Conservation (phyloP, 2,329 filamentous ascomycete species). For the Penicillium sp. region DNA sequence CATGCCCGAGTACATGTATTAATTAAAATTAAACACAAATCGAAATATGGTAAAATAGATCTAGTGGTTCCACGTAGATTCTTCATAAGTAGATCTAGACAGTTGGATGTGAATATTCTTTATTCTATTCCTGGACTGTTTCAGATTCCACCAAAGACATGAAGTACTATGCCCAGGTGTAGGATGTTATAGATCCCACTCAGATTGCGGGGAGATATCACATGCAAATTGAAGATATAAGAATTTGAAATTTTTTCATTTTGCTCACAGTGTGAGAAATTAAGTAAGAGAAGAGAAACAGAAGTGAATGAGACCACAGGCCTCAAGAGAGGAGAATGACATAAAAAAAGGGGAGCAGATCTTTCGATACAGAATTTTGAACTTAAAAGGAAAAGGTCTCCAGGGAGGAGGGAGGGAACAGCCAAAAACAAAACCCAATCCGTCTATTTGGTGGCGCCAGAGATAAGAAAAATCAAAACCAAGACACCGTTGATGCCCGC, state of each 20-base stretch:
- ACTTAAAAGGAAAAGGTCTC: conserved; percentile 9
- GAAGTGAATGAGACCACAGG: conserved; percentile 23
- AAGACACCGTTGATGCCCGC: conserved; percentile 40
- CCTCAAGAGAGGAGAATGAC: conserved; percentile 23
- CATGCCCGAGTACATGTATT: too few species aligned
- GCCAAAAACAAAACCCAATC: conserved; percentile 13
- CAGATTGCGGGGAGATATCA: conserved; percentile 2
- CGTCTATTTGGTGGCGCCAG: conserved; percentile 25
- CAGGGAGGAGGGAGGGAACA: conserved; percentile 11
- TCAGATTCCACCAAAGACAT: too few species aligned
- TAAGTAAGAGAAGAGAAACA: conserved; percentile 13
- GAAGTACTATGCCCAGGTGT: too few species aligned
- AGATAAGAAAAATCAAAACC: conserved; percentile 16
- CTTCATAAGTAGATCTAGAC: too few species aligned
- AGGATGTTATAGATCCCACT: too few species aligned
- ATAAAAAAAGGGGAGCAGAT: conserved; percentile 8
- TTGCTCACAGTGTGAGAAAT: conserved; percentile 17
- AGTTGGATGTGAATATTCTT: too few species aligned
- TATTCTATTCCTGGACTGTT: too few species aligned
- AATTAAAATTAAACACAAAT: too few species aligned
- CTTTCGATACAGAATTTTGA: conserved; percentile 18
- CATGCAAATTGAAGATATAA: neutral
- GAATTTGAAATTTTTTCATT: conserved; percentile 12
- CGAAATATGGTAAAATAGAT: too few species aligned
- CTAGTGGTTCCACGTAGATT: too few species aligned